Conservation (phyloP, 2,329 filamentous ascomycete genomes). For the Alternaria gansuensis region DNA sequence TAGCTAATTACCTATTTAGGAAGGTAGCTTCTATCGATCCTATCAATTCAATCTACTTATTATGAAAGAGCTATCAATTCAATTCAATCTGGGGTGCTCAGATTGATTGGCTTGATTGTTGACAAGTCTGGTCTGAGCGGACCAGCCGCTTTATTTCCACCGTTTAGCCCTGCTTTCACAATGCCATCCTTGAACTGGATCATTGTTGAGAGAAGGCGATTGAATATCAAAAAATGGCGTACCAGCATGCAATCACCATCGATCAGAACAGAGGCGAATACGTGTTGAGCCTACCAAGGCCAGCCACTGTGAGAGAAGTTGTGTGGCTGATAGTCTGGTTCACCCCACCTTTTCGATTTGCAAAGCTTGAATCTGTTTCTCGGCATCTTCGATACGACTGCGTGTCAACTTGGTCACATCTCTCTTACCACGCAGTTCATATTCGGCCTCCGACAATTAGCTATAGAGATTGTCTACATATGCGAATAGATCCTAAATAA, state of each 20-base stretch:
- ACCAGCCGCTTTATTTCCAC: not conserved
- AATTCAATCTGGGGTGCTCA: not conserved
- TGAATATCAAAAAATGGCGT: not conserved
- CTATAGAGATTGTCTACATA: not conserved
- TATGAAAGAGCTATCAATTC: not conserved
- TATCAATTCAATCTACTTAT: not conserved
- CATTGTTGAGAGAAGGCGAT: not conserved
- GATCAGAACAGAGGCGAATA: not conserved
- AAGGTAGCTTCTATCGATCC: not conserved
- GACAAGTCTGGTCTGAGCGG: not conserved
- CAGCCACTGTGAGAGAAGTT: no score
- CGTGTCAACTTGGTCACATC: not conserved
- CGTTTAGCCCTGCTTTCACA: not conserved
- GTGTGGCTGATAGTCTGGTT: no score
- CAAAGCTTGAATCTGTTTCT: not conserved
- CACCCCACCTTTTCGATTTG: not conserved
- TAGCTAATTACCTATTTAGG: not conserved
- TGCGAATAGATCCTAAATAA: not conserved
- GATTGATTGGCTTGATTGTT: conserved; percentile 2
- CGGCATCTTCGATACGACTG: not conserved
- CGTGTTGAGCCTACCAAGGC: not conserved
- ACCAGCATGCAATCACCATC: not conserved
- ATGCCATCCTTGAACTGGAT: not conserved
- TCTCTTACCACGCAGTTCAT: not conserved
- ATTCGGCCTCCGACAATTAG: not conserved